Percentiles rank a stretch among this genome's conserved stretches.
These are phyloP conservation scores for Cryptococcus sp. DNA, from an alignment of 1,284 basidiomycete genomes.

Conservation along the genomic window DNA sequence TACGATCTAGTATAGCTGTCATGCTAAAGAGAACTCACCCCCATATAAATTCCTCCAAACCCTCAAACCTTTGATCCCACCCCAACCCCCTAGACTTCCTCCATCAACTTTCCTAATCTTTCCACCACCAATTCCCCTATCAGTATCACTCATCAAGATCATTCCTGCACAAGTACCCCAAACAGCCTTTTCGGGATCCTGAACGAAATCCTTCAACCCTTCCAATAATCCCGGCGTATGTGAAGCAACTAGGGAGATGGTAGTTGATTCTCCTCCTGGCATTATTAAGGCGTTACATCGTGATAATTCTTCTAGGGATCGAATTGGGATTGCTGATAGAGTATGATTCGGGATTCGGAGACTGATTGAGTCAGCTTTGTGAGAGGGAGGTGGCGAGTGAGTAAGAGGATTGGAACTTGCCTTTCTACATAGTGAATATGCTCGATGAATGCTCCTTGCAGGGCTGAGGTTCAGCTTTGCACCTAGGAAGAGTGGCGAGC, in stretches of 20 bases:
- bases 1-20: background rate
- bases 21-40: constrained; percentile 57
- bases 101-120: constrained; percentile 55
- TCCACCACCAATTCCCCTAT: constrained; percentile 58
- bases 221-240: constrained; percentile 72
- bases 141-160: constrained; percentile 72
- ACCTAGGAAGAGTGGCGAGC: constrained; percentile 3
- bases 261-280: constrained; percentile 89
- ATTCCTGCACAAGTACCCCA: constrained; percentile 99
- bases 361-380: too few species aligned
- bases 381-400: background rate
- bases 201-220: constrained; percentile 67
- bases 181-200: constrained; percentile 60
- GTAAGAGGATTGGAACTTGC: constrained; percentile 16
- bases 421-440: constrained; percentile 54
- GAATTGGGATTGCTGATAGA: constrained; percentile 56
- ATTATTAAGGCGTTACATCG: constrained; percentile 83
- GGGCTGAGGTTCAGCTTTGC: constrained; percentile 55
- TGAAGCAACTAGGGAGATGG: constrained; percentile 76
- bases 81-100: constrained; percentile 66
- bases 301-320: constrained; percentile 63
- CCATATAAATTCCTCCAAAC: constrained; percentile 79
- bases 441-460: constrained; percentile 92
- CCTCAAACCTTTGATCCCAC: constrained; percentile 67
- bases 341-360: constrained; percentile 21